Evolutionary conservation across 1,284 basidiomycete genomes (phyloP), one percentile per base, ranked within the genome.

Genomic region (Cerrena zonata): DNA sequence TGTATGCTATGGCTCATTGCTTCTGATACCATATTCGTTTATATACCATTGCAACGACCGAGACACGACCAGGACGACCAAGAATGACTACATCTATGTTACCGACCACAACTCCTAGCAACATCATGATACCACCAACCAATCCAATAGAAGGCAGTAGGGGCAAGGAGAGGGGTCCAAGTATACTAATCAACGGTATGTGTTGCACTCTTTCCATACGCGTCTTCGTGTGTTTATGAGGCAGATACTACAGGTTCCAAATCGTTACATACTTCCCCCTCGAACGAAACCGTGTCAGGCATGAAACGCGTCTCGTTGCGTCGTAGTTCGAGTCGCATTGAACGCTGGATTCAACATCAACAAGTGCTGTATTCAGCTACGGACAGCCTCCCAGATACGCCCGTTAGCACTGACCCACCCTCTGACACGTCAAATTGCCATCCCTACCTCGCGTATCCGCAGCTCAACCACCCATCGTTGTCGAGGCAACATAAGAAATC

Each of bases 301-400:
- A 61, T 58, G 57, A 55, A 51, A 42, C 53, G 50, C 45, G 48
- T 56, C 15, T 27, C 62, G 15, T 58, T 69, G 49, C 63, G 63
- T 13, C 70, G 70, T 49, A 78, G 78, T 44, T 78, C 82, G 11
- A 84, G 80, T 62, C 75, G 79, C 62, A 71, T 87, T 50, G 75
- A 82, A 57, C 79, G 76, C 53, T 88, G 86, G 86, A 78, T 88
- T 45, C 69, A 74, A 40, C 82, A 86, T 43, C 80, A 86, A 61
- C 79, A 79, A 30, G 51, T 50, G 37, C 45, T 56, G 22, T 51
- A 50, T 40, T 44, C 53, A 34, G 48, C 45, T 3, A 25, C 48
- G 36, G 27, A 26, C 48, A 11, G 27, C 5, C 50, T 48, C 4
- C 27, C 40, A 39, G 48, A 21, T n/a, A 43, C 55, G 23, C 38